Conservation (phyloP, 1,139 yeast genomes). For the Pichia sp. region DNA sequence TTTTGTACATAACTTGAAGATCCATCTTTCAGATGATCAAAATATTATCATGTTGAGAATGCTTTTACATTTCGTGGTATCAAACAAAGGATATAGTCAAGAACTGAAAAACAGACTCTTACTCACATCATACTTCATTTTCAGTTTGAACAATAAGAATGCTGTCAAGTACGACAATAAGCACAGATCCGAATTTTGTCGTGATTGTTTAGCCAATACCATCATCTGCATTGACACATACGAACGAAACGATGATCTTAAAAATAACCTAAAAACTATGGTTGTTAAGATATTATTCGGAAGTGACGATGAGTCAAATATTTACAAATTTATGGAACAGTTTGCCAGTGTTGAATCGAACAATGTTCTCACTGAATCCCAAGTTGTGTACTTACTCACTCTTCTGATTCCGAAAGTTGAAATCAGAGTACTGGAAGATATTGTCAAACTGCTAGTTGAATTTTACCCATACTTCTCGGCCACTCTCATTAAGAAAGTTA, state of each 20-base stretch:
- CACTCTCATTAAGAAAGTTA: slow-evolving; percentile 16
- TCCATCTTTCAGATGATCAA: slow-evolving; percentile 23
- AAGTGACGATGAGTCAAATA: slow-evolving; percentile 9
- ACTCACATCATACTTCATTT: slow-evolving; percentile 11
- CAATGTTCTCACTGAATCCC: slow-evolving; percentile 4
- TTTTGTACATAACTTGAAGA: slow-evolving; percentile 22
- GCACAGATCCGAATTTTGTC: slow-evolving; percentile 18
- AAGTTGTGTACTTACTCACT: slow-evolving; percentile 14
- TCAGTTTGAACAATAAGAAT: slow-evolving; percentile 19
- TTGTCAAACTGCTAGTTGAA: slow-evolving; percentile 14
- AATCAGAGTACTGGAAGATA: slow-evolving; percentile 16
- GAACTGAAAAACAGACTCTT: slow-evolving; percentile 6
- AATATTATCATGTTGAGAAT: slow-evolving; percentile 16
- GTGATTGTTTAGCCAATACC: slow-evolving; percentile 18
- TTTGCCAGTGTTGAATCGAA: slow-evolving; percentile 15
- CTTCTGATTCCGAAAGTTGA: slow-evolving; percentile 15
- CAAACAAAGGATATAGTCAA: not conserved
- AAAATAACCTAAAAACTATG: not conserved
- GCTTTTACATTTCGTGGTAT: slow-evolving; percentile 10
- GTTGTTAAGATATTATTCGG: not conserved
- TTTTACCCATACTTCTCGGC: slow-evolving; percentile 17
- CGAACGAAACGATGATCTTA: not conserved
- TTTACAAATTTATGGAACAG: slow-evolving; percentile 18
- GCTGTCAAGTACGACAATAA: slow-evolving; percentile 21
- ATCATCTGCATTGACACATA: slow-evolving; percentile 8